A percentile compares a stretch with the other conserved stretches of the same genome.
These are phyloP conservation scores for Pythium monospermum DNA, from an alignment of 352 stramenopile genomes.

Conservation along the genomic window DNA sequence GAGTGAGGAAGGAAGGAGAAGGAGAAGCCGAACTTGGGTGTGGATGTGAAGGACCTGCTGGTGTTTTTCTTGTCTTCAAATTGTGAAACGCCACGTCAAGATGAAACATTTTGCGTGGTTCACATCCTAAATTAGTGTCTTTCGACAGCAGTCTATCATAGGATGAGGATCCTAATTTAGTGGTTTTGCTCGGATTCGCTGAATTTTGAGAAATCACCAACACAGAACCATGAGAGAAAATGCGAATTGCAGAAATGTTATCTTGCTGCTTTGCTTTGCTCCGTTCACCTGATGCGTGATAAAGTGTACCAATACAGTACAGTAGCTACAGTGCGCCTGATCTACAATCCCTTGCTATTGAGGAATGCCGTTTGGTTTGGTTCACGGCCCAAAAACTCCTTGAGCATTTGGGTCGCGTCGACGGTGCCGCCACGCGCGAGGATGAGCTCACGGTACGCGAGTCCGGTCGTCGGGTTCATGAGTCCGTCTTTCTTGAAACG, in stretches of 20 bases:
- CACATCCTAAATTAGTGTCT: too few species aligned
- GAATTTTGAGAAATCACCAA: too few species aligned
- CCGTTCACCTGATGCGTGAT: too few species aligned
- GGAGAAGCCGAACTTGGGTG: not conserved
- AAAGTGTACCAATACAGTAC: too few species aligned
- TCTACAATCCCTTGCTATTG: constrained; percentile 70
- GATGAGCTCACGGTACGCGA: constrained; percentile 84
- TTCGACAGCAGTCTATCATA: not conserved
- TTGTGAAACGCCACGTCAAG: constrained; percentile 22
- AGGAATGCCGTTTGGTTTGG: constrained; percentile 82
- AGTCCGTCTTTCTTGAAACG: constrained; percentile 82
- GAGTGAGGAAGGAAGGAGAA: not conserved
- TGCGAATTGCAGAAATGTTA: too few species aligned
- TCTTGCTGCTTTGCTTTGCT: too few species aligned
- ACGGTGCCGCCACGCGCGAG: constrained; percentile 76
- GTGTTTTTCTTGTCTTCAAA: too few species aligned
- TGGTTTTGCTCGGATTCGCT: too few species aligned
- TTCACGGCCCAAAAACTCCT: constrained; percentile 73
- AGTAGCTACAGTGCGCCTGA: too few species aligned
- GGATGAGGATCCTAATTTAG: not conserved
- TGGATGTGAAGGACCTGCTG: constrained; percentile 5
- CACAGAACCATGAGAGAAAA: too few species aligned
- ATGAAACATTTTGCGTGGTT: not conserved
- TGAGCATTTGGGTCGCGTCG: constrained; percentile 74
- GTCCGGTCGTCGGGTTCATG: constrained; percentile 74